phyloP scores from a whole-genome alignment of 108 stramenopile species.

The Nitzschia sp. region DNA sequence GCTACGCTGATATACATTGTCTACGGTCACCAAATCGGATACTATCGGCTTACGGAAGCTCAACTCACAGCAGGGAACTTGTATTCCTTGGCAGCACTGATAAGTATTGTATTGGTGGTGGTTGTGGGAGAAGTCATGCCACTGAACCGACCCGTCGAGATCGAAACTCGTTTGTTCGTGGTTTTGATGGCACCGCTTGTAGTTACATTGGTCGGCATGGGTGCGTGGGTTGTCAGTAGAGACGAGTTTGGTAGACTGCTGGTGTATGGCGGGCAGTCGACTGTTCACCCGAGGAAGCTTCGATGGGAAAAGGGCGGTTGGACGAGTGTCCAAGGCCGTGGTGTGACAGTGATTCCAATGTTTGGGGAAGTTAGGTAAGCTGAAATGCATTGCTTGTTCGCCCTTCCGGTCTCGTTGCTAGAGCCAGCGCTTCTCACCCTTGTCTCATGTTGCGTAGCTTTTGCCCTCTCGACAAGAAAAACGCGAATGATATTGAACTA shows the following conservation, averaged over 20 bases:
- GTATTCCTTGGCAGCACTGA: slow-evolving; percentile 70
- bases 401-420: neutral
- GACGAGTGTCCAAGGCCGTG: slow-evolving; percentile 78
- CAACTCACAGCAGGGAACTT: slow-evolving; percentile 86
- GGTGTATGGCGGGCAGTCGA: slow-evolving; percentile 80
- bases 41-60: slow-evolving; percentile 76
- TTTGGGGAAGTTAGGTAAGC: slow-evolving; percentile 85
- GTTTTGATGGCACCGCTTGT: slow-evolving; percentile 76
- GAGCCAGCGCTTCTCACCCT: neutral
- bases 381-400: neutral
- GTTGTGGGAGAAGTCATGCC: slow-evolving; percentile 70
- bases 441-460: slow-evolving; percentile 33
- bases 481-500: slow-evolving; percentile 45
- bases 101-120: slow-evolving; percentile 69
- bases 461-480: slow-evolving; percentile 51
- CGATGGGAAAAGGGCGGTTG: slow-evolving; percentile 72
- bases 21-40: slow-evolving; percentile 86
- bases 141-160: slow-evolving; percentile 44
- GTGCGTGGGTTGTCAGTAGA: slow-evolving; percentile 79
- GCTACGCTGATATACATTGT: slow-evolving; percentile 75
- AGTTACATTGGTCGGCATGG: slow-evolving; percentile 75
- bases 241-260: slow-evolving; percentile 81
- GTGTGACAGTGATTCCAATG: slow-evolving; percentile 81
- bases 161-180: slow-evolving; percentile 58
- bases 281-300: slow-evolving; percentile 72